Percentiles rank a stretch among this genome's conserved stretches.
Conservation (phyloP, 305 asterid genomes). For the Rubia tinctorum region DNA sequence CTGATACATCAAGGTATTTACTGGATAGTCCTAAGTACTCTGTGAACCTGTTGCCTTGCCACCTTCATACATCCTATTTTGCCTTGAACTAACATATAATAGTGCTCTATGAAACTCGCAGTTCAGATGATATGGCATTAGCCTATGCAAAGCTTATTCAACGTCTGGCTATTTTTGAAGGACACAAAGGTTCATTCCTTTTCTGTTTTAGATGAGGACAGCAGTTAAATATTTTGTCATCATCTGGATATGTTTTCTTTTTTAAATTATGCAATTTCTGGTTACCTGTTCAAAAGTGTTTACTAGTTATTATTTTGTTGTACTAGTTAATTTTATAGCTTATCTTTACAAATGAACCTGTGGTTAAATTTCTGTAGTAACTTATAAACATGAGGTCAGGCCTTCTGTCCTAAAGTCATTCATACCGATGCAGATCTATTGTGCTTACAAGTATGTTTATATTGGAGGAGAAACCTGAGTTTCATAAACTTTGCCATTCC, state of each 20-base stretch:
- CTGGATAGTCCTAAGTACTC: conserved; percentile 5
- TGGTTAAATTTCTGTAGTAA: background rate
- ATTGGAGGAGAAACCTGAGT: background rate
- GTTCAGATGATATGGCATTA: conserved; percentile 74
- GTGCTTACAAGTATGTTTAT: background rate
- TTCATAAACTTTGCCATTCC: background rate
- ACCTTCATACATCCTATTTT: conserved; percentile 8
- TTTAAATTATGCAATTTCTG: background rate
- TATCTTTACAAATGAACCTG: background rate
- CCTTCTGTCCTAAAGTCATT: background rate
- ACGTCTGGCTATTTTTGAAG: conserved; percentile 77
- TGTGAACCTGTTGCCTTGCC: conserved; percentile 16
- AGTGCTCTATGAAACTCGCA: conserved; percentile 31
- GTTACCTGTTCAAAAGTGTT: background rate
- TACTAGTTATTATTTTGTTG: background rate
- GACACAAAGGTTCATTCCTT: conserved; percentile 66
- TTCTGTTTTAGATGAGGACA: conserved; percentile 17
- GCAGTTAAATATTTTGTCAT: background rate
- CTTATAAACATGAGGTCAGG: background rate
- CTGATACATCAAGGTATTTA: conserved; percentile 77
- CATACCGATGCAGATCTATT: background rate
- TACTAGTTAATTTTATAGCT: background rate
- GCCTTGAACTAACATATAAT: background rate
- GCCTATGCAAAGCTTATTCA: conserved; percentile 93
- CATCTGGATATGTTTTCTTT: background rate